Evolutionary conservation across 1,284 basidiomycete species (phyloP), one percentile per base, ranked within the genome.

Genomic region (Sporisorium iseilematis-ciliati): DNA sequence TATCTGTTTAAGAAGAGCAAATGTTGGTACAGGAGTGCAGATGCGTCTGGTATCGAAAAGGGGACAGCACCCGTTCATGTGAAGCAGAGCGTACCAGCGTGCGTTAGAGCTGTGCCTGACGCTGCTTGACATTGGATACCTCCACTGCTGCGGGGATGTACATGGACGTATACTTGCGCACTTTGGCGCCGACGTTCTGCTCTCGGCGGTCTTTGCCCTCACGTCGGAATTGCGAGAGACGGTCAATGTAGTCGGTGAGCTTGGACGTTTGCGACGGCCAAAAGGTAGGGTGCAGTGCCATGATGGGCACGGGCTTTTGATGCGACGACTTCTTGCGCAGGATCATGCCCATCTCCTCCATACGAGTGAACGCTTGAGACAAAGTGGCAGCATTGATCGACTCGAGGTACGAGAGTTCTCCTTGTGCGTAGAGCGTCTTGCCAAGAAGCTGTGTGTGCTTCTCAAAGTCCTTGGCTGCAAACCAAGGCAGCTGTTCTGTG

Each of bases 341-440:
- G 21, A 83, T 60, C 52, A 83, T 77, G 29, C 78, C 79, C 64
- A 81, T 68, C 62, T 83, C 78, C 55, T 83, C 75, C 65, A 78
- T 75, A 5, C 79, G 63, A 3, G 68, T 61, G 48, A 84, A 75
- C 2, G 82, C 81, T 35, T 82, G 80, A 3, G 71, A 67, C 20
- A 84, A 57, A 18, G 79, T 79, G 11, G 81, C 81, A 12, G 70
- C 67, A 29, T 81, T 82, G 72, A 83, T 74, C 14, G 78, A 75
- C 76, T 82, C 85, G 46, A 86, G 80, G 50, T 86, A 86, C 33
- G 72, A 77, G 4, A 86, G 73, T 56, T 86, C 85, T 40, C 82
- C 82, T 41, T 86, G 84, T 23, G 78, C 77, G 62, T 84, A 85
- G 4, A 85, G 65, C 5, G 83, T 86, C 70, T 86, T 85, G 23